Evolutionary conservation across 2,329 filamentous ascomycete species (phyloP).

Genomic region (Aspergillus quadricinctus): DNA sequence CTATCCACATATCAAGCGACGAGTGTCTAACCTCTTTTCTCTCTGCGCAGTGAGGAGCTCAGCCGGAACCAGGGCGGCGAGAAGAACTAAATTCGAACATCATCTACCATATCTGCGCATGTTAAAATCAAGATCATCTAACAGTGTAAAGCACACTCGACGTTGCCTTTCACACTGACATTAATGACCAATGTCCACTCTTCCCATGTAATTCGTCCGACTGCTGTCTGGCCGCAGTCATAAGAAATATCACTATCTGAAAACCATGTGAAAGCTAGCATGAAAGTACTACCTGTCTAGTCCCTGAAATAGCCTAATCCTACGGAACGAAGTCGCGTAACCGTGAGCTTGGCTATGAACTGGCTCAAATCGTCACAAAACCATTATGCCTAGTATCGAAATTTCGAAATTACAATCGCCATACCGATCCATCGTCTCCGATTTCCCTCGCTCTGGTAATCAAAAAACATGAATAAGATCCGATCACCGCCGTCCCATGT

Average conservation of each 20-base stretch:
- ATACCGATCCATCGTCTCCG: not conserved
- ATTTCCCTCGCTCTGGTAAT: not conserved
- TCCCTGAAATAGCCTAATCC: not conserved
- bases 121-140: not conserved
- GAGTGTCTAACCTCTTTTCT: conserved; percentile 8
- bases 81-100: conserved; percentile 34
- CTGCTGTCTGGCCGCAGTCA: not conserved
- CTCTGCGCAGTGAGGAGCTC: conserved; percentile 62
- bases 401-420: not conserved
- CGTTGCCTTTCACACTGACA: not conserved
- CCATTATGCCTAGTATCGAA: not conserved
- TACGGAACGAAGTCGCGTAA: not conserved
- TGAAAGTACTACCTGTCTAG: not conserved
- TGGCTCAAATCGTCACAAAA: not conserved
- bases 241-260: not conserved
- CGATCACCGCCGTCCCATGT: conserved; percentile 64
- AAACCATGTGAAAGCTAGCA: not conserved
- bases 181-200: not conserved
- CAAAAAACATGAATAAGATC: not conserved
- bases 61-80: conserved; percentile 69
- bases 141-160: not conserved
- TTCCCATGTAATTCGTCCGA: not conserved
- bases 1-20: not conserved
- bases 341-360: not conserved
- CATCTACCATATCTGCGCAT: conserved; percentile 3